Evolutionary conservation across 345 rosid genomes (phyloP).

Genomic region (Cardamine occulta): DNA sequence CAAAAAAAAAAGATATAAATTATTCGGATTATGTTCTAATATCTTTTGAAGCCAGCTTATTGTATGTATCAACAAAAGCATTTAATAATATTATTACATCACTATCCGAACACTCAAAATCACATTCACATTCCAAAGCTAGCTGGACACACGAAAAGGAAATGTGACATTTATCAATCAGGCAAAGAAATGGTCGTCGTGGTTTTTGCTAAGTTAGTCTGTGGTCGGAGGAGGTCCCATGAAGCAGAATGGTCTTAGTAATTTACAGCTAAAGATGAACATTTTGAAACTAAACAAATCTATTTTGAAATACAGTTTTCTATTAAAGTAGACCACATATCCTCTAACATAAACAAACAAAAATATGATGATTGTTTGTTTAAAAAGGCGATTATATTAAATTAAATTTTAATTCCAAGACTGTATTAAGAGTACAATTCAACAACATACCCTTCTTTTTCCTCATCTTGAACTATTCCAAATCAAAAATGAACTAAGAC

Average conservation of each 20-base stretch:
- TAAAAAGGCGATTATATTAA: neutral
- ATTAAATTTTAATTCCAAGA: neutral
- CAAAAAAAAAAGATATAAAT: neutral
- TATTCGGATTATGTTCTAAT: neutral
- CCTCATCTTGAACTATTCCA: slow-evolving; percentile 29
- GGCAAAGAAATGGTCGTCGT: slow-evolving; percentile 61
- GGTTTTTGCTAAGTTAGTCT: slow-evolving; percentile 43
- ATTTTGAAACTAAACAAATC: neutral
- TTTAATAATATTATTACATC: slow-evolving; percentile 23
- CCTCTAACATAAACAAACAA: neutral
- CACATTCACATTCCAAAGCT: slow-evolving; percentile 28
- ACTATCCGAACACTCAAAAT: slow-evolving; percentile 6
- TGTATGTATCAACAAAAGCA: slow-evolving; percentile 26
- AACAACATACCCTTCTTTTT: slow-evolving; percentile 4
- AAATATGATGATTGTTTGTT: neutral
- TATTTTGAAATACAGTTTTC: neutral
- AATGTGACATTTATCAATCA: slow-evolving; percentile 2
- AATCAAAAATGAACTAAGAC: slow-evolving; percentile 26
- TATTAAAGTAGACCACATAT: neutral
- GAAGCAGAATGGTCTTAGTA: neutral
- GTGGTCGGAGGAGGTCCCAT: too few species aligned
- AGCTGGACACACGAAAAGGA: slow-evolving; percentile 13
- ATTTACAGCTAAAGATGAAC: neutral
- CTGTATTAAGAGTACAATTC: neutral
- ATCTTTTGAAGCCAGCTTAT: neutral